Base-by-base conservation (phyloP, 148 eudicot species). In the Fallopia convolvulus region DNA sequence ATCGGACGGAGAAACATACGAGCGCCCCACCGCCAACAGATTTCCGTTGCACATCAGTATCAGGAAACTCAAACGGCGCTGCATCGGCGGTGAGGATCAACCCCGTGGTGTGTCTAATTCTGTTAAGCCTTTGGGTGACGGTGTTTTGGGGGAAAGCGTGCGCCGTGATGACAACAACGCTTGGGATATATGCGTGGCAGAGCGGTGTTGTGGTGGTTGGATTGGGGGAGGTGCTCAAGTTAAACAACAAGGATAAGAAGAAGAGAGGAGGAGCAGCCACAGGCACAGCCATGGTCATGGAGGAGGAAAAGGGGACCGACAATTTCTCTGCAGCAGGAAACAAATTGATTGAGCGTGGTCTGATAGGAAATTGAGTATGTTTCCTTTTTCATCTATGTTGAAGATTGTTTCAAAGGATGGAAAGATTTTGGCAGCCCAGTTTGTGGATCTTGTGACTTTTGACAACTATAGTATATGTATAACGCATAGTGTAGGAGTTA, bases 91-190 rank as follows among this genome's bases (percentile, higher is more conserved):
- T 9, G 20, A 18, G 18, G 3, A 48, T 55, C 13, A 77, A 77
- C 39, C 44, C 70, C 6, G 79, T 66, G 18, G 23, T 78, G 40
- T 53, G 12, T 10, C 23, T 78, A 76, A 33, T 78, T 36, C 48
- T 78, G 3, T 7, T 78, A 10, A 72, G 76, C 23, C 47, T 72
- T 8, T 78, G 68, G 32, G 41, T 78, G 49, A 72, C 80, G 50
- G 70, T 78, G 36, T 78, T 78, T 14, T 78, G 70, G 47, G 80
- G 80, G 61, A 8, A 49, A 53, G 1, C 70, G 65, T 68, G 11
- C 12, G 80, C 80, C 20, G 80, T 77, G 63, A n/a, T 68, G 61
- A 68, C 30, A 36, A 77, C 80, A 8, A 77, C 80, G n/a, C 8
- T 77, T 9, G 50, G 63, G 66, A 49, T 77, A 11, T 77, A 68